A percentile compares a stretch with the other conserved stretches of the same genome.
Conservation (phyloP, 176 grass and related monocot species). For the Otatea glauca region DNA sequence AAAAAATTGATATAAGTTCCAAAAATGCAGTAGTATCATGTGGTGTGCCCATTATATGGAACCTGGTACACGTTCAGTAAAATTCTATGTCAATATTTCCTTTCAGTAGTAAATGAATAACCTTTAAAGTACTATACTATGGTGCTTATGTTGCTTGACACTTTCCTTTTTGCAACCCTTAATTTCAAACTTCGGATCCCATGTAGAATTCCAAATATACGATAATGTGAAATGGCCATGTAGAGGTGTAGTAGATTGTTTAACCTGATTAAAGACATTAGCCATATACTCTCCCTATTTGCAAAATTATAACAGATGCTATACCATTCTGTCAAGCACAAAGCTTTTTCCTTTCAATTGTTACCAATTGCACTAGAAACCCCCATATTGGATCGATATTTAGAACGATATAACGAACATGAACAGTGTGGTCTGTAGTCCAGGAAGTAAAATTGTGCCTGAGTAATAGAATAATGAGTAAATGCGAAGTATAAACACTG, state of each 20-base stretch:
- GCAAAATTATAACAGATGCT: slow-evolving; percentile 3
- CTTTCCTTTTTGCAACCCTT: slow-evolving; percentile 1
- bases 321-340: not conserved
- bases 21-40: not conserved
- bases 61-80: not conserved
- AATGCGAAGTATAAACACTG: not conserved
- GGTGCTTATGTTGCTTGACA: not conserved
- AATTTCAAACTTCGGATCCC: not conserved
- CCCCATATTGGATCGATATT: slow-evolving; percentile 15
- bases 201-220: not conserved
- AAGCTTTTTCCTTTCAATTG: slow-evolving; percentile 2
- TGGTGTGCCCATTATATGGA: not conserved
- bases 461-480: slow-evolving; percentile 12
- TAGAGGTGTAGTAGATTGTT: not conserved
- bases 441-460: not conserved
- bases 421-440: not conserved
- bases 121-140: not conserved
- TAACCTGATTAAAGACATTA: slow-evolving; percentile 5
- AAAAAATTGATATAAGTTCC: not conserved
- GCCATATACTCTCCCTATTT: not conserved
- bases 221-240: not conserved
- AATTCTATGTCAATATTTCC: not conserved
- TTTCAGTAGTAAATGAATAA: not conserved
- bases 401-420: slow-evolving; percentile 8
- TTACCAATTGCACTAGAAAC: slow-evolving; percentile 25